Base-by-base conservation (phyloP, 345 rosid genomes). In the Eucalyptus erythrocorys region DNA sequence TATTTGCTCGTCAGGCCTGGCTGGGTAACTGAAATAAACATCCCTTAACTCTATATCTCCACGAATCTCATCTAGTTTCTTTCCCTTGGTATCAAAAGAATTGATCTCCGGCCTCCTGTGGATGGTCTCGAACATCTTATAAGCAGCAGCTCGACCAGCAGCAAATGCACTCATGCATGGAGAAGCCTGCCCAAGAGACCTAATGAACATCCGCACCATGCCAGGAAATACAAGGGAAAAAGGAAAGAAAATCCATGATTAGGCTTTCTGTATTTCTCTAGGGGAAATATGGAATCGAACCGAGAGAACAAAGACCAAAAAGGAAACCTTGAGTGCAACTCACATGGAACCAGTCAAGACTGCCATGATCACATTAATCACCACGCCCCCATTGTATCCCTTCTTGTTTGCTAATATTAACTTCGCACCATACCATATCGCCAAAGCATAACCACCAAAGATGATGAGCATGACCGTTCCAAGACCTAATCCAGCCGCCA, bases 371-470 rank as follows among this genome's bases (percentile, higher is more conserved):
- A 97, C 96, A 86, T 93, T 96, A 42, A 95, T 30, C 48, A 97
- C 97, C 37, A 86, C 66, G 27, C 99, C 99, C 7, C 98, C 98
- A 1, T 91, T 21, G 87, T 95, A 97, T 42, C 97, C 98, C 89
- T 93, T 93, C 24, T 95, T 19, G 26, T 7, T 1, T 51, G 26
- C 93, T 86, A 94, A 14, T 55, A 96, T 94, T 95, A 96, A 68
- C 95, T 89, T 96, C 37, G 93, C 94, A 11, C 99, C 99, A 87
- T 86, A 96, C 99, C 99, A 97, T 64, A 96, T 86, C 2, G 99
- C 95, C 92, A 97, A 85, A 43, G 93, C 92, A 87, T 96, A 97
- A 88, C 92, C 94, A 86, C 92, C 57, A 88, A 94, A 96, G 9
- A 93, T 3, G 10, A 95, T 71, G 1, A 92, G n/a, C 89, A 91